phyloP scores from a whole-genome alignment of 1,139 yeast species.

The Dujonia santamariae region DNA sequence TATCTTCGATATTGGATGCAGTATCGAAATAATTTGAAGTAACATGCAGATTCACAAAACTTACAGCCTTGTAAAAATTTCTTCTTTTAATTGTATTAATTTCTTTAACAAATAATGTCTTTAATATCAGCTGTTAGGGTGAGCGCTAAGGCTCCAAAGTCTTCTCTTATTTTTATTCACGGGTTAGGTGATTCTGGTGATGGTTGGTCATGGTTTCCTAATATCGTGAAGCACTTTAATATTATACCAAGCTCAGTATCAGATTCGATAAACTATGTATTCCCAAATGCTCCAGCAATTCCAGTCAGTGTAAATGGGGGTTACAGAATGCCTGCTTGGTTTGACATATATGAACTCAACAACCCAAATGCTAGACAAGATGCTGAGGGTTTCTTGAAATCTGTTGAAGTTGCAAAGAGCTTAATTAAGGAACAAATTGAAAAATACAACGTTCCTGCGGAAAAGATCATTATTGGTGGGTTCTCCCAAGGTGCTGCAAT shows the following conservation, averaged over 20 bases:
- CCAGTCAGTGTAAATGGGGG: slow-evolving; percentile 74
- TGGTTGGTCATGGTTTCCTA: slow-evolving; percentile 84
- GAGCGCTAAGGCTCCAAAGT: slow-evolving; percentile 27
- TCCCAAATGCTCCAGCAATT: slow-evolving; percentile 81
- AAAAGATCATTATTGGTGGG: slow-evolving; percentile 83
- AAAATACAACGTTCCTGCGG: slow-evolving; percentile 57
- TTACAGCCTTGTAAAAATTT: too few species aligned
- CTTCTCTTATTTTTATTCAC: slow-evolving; percentile 78
- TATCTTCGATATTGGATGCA: too few species aligned
- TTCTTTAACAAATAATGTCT: slow-evolving; percentile 6
- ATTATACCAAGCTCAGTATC: slow-evolving; percentile 38
- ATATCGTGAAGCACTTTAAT: slow-evolving; percentile 38
- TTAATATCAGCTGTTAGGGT: slow-evolving; percentile 17
- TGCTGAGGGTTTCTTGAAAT: slow-evolving; percentile 56
- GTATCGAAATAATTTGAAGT: too few species aligned
- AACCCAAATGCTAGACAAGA: slow-evolving; percentile 52
- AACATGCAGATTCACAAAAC: too few species aligned
- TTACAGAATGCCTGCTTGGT: slow-evolving; percentile 79
- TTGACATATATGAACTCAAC: slow-evolving; percentile 59
- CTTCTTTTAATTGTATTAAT: too few species aligned
- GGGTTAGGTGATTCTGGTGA: slow-evolving; percentile 90
- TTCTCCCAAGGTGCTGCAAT: slow-evolving; percentile 94
- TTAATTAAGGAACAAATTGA: slow-evolving; percentile 63
- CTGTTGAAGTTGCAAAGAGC: slow-evolving; percentile 50
- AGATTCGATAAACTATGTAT: slow-evolving; percentile 68